These are phyloP conservation scores for Aotearoamyces nothofagi DNA, from an alignment of 2,329 filamentous ascomycete species.

Conservation along the genomic window DNA sequence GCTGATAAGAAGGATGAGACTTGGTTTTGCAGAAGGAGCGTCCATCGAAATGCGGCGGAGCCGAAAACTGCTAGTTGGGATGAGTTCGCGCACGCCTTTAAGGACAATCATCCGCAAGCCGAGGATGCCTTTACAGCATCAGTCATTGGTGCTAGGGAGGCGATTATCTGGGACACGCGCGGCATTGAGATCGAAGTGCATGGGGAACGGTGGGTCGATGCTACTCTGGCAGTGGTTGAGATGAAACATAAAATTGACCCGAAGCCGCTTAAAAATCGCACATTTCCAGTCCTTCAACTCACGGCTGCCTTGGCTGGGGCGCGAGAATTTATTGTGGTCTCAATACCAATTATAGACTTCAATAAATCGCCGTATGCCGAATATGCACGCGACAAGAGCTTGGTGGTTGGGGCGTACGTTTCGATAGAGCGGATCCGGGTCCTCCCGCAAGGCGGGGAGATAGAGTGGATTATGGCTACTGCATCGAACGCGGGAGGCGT, in stretches of 20 bases:
- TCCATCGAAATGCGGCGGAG: conserved; percentile 36
- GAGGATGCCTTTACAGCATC: conserved; percentile 44
- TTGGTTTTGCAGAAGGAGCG: conserved; percentile 49
- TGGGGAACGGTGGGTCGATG: conserved; percentile 27
- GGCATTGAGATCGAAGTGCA: conserved; percentile 24
- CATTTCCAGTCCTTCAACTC: conserved; percentile 52
- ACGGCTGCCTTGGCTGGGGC: conserved; percentile 27
- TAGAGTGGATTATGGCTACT: conserved; percentile 70
- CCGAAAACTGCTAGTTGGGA: conserved; percentile 42
- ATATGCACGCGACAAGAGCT: conserved; percentile 26
- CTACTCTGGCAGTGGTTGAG: conserved; percentile 39
- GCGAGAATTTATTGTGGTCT: conserved; percentile 40
- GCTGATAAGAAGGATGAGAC: conserved; percentile 29
- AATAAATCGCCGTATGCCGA: conserved; percentile 17
- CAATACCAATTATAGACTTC: conserved; percentile 34
- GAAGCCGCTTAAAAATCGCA: conserved; percentile 42
- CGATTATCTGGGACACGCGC: conserved; percentile 29
- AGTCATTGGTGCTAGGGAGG: conserved; percentile 28
- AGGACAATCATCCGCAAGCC: conserved; percentile 37
- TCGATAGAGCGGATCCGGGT: conserved; percentile 44
- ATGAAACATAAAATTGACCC: conserved; percentile 48
- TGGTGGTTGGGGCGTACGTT: conserved; percentile 44
- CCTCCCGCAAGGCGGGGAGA: conserved; percentile 20
- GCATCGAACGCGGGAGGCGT: conserved; percentile 54
- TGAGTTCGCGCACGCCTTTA: conserved; percentile 46